Percentiles rank a stretch among this genome's conserved stretches.
Evolutionary conservation across 2,329 filamentous ascomycete genomes (phyloP).

Genomic region (Fusarium brachygibbosum): DNA sequence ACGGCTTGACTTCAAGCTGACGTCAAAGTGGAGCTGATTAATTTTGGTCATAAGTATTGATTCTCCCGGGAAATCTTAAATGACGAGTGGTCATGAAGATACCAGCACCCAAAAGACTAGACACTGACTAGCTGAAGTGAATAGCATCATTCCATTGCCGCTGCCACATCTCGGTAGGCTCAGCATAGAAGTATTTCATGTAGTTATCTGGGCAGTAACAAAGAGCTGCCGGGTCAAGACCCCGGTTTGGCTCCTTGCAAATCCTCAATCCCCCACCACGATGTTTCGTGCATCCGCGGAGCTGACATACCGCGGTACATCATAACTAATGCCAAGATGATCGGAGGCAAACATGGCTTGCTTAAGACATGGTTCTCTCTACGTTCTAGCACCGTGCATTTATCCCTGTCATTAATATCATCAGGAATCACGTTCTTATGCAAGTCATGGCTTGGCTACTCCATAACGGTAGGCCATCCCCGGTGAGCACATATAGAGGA

Average conservation of each 20-base stretch:
- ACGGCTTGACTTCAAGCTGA: background rate
- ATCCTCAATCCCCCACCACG: background rate
- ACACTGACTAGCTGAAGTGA: fast-evolving
- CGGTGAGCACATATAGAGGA: background rate
- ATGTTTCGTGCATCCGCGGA: background rate
- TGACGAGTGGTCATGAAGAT: background rate
- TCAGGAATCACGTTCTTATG: background rate
- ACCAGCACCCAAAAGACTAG: no score
- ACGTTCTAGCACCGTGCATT: fast-evolving
- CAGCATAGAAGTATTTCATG: no score
- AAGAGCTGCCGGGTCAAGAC: fast-evolving
- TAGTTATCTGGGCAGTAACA: no score
- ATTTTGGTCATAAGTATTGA: background rate
- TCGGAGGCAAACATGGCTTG: fast-evolving
- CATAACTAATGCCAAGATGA: background rate
- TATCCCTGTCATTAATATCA: background rate
- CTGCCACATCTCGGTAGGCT: fast-evolving
- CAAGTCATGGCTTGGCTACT: background rate
- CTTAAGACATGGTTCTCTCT: background rate
- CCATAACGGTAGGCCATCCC: fast-evolving
- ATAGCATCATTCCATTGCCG: fast-evolving
- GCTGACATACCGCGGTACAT: no score
- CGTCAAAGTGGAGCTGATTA: background rate
- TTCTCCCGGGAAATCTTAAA: background rate
- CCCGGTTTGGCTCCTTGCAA: no score